Evolutionary conservation across 2,329 filamentous ascomycete genomes (phyloP).

Genomic region (Acephala macrosclerotiorum): DNA sequence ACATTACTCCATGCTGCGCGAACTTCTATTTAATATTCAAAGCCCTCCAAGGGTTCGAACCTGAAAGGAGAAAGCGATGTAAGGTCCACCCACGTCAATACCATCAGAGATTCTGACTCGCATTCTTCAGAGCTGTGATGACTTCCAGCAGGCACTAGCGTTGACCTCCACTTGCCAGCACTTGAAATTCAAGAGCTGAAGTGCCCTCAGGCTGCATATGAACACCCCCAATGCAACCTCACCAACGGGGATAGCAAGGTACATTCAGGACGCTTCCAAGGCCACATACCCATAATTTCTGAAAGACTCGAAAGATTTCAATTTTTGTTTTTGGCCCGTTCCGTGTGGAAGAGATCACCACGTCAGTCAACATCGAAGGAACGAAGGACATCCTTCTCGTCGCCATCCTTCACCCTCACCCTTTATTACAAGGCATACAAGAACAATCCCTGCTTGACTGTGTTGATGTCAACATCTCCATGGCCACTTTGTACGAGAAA

Average conservation of each 20-base stretch:
- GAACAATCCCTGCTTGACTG: slow-evolving; percentile 15
- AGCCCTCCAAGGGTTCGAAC: no score
- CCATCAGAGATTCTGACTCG: no score
- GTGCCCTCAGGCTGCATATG: slow-evolving; percentile 31
- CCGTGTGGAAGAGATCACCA: slow-evolving; percentile 30
- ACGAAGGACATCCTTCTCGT: slow-evolving; percentile 15
- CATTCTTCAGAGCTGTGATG: no score
- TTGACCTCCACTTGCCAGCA: no score
- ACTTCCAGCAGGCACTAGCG: no score
- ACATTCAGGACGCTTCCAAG: not conserved
- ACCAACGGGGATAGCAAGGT: slow-evolving; percentile 9
- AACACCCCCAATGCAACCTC: slow-evolving; percentile 28
- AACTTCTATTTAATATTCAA: no score
- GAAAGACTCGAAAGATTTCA: slow-evolving; percentile 24
- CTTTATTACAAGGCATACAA: slow-evolving; percentile 17
- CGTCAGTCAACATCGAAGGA: slow-evolving; percentile 26
- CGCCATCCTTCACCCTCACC: slow-evolving; percentile 21
- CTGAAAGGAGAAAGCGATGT: no score
- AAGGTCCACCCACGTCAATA: no score
- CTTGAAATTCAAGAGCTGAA: slow-evolving; percentile 21
- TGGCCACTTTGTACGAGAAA: slow-evolving; percentile 6
- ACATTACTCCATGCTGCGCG: no score
- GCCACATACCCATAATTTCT: slow-evolving; percentile 12
- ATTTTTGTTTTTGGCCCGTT: slow-evolving; percentile 33
- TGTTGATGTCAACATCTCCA: slow-evolving; percentile 9